phyloP scores from a whole-genome alignment of 2,329 filamentous ascomycete species.

The Nannizziopsis arthrosporioides region DNA sequence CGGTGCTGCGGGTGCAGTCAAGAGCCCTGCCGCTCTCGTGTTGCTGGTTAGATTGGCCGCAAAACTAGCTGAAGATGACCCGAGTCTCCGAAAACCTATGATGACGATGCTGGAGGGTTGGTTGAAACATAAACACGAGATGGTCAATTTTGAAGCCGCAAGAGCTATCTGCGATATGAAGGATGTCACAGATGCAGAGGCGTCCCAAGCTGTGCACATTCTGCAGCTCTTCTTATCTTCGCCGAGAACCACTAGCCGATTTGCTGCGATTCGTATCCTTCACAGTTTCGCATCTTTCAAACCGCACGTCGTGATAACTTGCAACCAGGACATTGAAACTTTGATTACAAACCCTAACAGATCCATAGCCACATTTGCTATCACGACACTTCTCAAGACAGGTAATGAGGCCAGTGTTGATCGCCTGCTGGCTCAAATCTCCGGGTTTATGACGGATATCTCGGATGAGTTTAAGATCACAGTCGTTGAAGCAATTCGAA shows the following conservation, averaged over 20 bases:
- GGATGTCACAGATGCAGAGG: conserved; percentile 84
- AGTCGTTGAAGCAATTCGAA: conserved; percentile 97
- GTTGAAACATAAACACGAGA: conserved; percentile 96
- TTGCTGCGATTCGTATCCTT: conserved; percentile 88
- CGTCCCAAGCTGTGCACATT: conserved; percentile 83
- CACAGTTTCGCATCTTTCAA: conserved; percentile 97
- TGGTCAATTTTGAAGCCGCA: conserved; percentile 98
- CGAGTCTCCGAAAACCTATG: conserved; percentile 83
- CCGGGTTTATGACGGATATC: conserved; percentile 96
- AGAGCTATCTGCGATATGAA: conserved; percentile 95
- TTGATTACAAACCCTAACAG: conserved; percentile 95
- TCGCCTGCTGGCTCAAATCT: conserved; percentile 96
- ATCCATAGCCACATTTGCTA: conserved; percentile 95
- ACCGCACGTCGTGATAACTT: conserved; percentile 77
- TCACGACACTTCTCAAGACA: conserved; percentile 94
- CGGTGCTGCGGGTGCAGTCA: conserved; percentile 77
- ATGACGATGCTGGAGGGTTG: conserved; percentile 92
- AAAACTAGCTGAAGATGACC: conserved; percentile 87
- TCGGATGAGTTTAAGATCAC: conserved; percentile 99
- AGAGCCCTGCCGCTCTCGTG: conserved; percentile 85
- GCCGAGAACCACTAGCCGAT: conserved; percentile 90
- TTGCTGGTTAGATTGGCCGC: conserved; percentile 87
- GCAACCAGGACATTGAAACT: conserved; percentile 94
- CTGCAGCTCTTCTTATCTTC: conserved; percentile 95
- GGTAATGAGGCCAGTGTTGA: conserved; percentile 97